phyloP scores from a whole-genome alignment of 1,284 basidiomycete species.

The Golubevia pallescens region DNA sequence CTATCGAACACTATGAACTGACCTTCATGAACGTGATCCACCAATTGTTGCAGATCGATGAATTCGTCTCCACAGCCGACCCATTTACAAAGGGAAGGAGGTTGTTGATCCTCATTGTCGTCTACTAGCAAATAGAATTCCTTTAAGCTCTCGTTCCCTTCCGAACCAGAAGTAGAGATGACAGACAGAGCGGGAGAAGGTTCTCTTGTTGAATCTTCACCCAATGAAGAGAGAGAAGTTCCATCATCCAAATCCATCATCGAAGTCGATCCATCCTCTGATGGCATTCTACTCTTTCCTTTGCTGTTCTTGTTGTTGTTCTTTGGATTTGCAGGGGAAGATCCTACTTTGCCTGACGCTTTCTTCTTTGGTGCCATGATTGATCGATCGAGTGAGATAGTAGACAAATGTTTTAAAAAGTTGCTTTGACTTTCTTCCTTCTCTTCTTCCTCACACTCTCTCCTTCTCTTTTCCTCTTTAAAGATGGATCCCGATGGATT shows the following conservation, averaged over 20 bases:
- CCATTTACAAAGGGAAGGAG: conserved; percentile 81
- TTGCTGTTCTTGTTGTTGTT: too few species aligned
- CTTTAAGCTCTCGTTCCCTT: neutral
- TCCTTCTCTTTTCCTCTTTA: neutral
- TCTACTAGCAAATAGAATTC: neutral
- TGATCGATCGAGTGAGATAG: too few species aligned
- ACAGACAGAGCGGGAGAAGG: neutral
- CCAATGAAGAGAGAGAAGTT: too few species aligned
- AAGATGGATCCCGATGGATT: conserved; percentile 40
- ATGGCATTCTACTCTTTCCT: too few species aligned
- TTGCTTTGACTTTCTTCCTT: too few species aligned
- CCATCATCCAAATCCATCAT: too few species aligned
- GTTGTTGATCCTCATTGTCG: neutral
- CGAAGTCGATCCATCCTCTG: too few species aligned
- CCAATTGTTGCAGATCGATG: conserved; percentile 74
- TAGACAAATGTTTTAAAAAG: too few species aligned
- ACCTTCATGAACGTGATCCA: conserved; percentile 80
- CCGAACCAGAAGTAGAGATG: neutral
- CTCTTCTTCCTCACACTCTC: too few species aligned
- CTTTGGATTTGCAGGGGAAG: too few species aligned
- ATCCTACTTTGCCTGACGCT: too few species aligned
- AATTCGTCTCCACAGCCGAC: conserved; percentile 77
- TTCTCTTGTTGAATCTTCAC: neutral
- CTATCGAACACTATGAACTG: conserved; percentile 62
- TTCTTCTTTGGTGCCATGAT: too few species aligned